These are phyloP conservation scores for Avena eriantha DNA, from an alignment of 176 grass and related monocot genomes.

Conservation along the genomic window DNA sequence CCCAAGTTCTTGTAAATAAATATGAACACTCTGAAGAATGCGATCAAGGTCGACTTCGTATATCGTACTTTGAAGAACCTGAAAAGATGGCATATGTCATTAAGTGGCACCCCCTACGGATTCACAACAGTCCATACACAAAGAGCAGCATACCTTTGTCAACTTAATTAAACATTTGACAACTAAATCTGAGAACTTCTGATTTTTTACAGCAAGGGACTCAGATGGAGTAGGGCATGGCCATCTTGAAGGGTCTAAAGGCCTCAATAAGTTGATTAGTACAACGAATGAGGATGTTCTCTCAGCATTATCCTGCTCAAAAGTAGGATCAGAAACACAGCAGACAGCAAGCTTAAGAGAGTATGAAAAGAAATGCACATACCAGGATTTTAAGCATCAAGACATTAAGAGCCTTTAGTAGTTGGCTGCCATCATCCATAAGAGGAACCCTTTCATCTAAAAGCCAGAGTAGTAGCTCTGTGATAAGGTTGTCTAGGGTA, in stretches of 20 bases:
- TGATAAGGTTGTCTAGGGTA: constrained; percentile 95
- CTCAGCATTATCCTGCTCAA: constrained; percentile 95
- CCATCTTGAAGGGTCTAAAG: constrained; percentile 92
- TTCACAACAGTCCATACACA: neutral
- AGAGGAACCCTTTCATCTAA: constrained; percentile 97
- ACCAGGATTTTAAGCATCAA: constrained; percentile 99
- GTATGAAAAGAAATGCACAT: constrained; percentile 24
- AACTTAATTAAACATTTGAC: constrained; percentile 99
- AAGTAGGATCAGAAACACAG: constrained; percentile 42
- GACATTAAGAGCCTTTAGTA: constrained; percentile 96
- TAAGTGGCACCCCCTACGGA: neutral
- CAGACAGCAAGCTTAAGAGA: constrained; percentile 29
- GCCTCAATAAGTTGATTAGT: constrained; percentile 88
- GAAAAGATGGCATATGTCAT: constrained; percentile 33
- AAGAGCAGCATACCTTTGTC: constrained; percentile 77
- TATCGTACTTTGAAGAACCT: constrained; percentile 96
- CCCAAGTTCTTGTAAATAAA: constrained; percentile 96
- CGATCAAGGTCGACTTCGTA: constrained; percentile 95
- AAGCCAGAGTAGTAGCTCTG: constrained; percentile 98
- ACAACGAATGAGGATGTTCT: constrained; percentile 95
- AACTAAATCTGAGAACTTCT: constrained; percentile 98
- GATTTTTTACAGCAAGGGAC: constrained; percentile 80
- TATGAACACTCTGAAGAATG: constrained; percentile 98
- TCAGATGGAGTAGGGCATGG: constrained; percentile 65
- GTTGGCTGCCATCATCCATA: constrained; percentile 99